Conservation (phyloP, 495 filamentous ascomycete genomes). For the Aspergillus sclerotioniger region DNA sequence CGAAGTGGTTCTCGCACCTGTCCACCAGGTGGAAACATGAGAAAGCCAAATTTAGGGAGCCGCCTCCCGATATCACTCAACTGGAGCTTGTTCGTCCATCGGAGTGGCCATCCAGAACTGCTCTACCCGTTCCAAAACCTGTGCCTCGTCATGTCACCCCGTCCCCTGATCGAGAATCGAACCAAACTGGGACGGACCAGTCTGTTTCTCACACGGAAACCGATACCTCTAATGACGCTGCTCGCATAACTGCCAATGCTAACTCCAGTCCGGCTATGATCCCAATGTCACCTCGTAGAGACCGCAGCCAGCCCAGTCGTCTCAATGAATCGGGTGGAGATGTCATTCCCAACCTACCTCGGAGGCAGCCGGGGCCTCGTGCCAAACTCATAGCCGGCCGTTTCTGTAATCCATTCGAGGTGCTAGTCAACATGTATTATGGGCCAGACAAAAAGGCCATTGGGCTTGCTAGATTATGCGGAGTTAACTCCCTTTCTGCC, state of each 20-base stretch:
- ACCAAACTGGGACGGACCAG: background rate
- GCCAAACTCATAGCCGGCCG: background rate
- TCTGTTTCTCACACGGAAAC: background rate
- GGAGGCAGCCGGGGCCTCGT: constrained; percentile 2
- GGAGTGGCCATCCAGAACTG: constrained; percentile 23
- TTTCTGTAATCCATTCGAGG: constrained; percentile 25
- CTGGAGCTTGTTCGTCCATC: constrained; percentile 39
- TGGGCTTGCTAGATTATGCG: constrained; percentile 42
- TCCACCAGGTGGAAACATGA: constrained; percentile 27
- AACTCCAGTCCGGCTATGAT: background rate
- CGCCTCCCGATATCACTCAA: constrained; percentile 42
- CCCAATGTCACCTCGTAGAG: background rate
- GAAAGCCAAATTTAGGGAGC: constrained; percentile 44
- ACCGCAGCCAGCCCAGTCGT: background rate
- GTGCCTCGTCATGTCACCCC: background rate
- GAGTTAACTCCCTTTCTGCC: constrained; percentile 19
- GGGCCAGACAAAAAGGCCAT: constrained; percentile 34
- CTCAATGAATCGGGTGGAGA: background rate
- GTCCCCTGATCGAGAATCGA: background rate
- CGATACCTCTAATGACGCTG: background rate
- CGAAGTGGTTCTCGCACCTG: constrained; percentile 18
- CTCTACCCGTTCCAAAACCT: background rate
- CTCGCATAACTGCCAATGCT: background rate
- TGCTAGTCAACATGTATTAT: constrained; percentile 31
- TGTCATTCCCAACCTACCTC: constrained; percentile 4